Evolutionary conservation across 305 asterid genomes (phyloP), one percentile per base, ranked within the genome.

Genomic region (Solanum hybrid): DNA sequence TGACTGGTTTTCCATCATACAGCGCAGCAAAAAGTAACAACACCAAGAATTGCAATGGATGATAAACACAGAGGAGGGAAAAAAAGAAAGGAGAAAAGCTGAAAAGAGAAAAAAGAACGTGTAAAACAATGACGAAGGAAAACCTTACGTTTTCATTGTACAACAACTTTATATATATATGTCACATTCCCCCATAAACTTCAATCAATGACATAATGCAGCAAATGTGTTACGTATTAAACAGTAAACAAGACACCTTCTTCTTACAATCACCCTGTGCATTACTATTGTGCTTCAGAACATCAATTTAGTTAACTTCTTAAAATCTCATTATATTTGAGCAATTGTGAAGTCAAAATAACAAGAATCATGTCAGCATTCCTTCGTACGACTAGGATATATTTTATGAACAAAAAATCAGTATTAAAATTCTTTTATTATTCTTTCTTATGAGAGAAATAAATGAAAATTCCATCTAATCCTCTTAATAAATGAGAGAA

Each of bases 1-100:
- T 13, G 88, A 76, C 3, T 16, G 38, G 29, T 36, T 89, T 87
- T 81, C 93, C 90, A 91, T 86, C 20, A 88, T 3, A 37, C 35
- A 79, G 56, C 0, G 2, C 26, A 35, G 6, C 86, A 38, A 14
- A 80, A 32, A 38, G 7, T 80, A 38, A 79, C 64, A 79, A 26
- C 64, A 80, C 66, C 71, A 17, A 29, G 71, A 81, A 42, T 13
- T 27, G 72, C 87, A 46, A 82, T 16, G 38, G 38, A 27, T 46
- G 72, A 14, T 16, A 42, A 10, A 38, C 37, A 46, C 26, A 42
- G 71, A 10, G 2, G 72, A 26, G 71, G 26, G 12, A 27, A 27
- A 27, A 9, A 16, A 42, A 14, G 5, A 5, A 81, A 42, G 34
- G 37, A 81, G 64, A 81, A 9, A 81, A 16, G 17, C 37, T 81